Conservation (phyloP, 805 yeast genomes). For the Brettanomyces custersianus region DNA sequence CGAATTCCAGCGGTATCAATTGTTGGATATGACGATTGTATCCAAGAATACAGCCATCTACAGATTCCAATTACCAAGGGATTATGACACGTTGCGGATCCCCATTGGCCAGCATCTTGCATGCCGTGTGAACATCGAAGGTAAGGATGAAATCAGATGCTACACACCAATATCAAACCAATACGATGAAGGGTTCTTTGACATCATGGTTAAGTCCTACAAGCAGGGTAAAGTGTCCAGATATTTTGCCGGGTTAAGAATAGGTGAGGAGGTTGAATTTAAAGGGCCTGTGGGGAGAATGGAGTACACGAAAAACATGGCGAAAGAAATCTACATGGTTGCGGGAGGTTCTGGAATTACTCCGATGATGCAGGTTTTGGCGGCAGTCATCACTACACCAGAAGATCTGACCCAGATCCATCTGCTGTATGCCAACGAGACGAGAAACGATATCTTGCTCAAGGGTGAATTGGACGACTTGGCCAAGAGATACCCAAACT, state of each 20-base stretch:
- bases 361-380: conserved; percentile 76
- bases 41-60: conserved; percentile 67
- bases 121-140: conserved; percentile 38
- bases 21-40: conserved; percentile 65
- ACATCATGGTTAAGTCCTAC: conserved; percentile 69
- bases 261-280: conserved; percentile 61
- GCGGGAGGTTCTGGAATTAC: conserved; percentile 91
- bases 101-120: conserved; percentile 76
- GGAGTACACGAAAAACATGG: conserved; percentile 47
- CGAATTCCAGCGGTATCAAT: conserved; percentile 57
- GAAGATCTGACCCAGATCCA: conserved; percentile 54
- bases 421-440: conserved; percentile 64
- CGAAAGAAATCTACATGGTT: conserved; percentile 54
- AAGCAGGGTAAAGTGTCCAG: conserved; percentile 62
- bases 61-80: conserved; percentile 56
- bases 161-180: conserved; percentile 72
- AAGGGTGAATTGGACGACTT: conserved; percentile 67
- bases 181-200: conserved; percentile 65
- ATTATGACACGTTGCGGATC: conserved; percentile 50
- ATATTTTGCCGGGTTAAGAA: conserved; percentile 51
- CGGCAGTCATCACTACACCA: conserved; percentile 60
- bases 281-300: conserved; percentile 78
- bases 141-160: conserved; percentile 50
- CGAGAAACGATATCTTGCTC: conserved; percentile 67
- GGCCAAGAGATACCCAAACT: conserved; percentile 51